These are phyloP conservation scores for Blastobotrys serpentis DNA, from an alignment of 1,139 yeast species.

Conservation along the genomic window DNA sequence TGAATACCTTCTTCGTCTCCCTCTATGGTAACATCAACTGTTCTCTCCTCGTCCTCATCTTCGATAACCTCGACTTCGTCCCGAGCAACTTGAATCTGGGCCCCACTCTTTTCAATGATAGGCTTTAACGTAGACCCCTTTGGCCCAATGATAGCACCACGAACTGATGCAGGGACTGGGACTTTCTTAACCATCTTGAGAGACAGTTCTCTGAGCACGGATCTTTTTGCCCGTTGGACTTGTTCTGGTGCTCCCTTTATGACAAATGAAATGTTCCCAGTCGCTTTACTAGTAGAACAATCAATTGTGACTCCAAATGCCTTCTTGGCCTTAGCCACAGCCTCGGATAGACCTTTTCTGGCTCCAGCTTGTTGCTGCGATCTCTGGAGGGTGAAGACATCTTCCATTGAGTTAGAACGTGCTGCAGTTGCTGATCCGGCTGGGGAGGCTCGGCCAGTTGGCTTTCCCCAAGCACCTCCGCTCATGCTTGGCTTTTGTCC, in stretches of 20 bases:
- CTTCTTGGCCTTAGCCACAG: conserved; percentile 58
- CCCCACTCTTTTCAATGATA: conserved; percentile 68
- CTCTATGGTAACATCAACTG: conserved; percentile 61
- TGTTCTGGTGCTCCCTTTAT: conserved; percentile 72
- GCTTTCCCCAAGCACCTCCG: conserved; percentile 43
- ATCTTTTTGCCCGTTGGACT: conserved; percentile 71
- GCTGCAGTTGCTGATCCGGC: conserved; percentile 22
- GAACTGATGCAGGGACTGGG: conserved; percentile 71
- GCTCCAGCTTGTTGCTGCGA: conserved; percentile 29
- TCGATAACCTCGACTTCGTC: conserved; percentile 29
- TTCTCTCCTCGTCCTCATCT: conserved; percentile 51
- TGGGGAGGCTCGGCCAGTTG: conserved; percentile 18
- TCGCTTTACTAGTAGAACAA: conserved; percentile 74
- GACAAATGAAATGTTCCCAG: conserved; percentile 81
- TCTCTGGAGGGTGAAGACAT: conserved; percentile 30
- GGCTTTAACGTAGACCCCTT: conserved; percentile 83
- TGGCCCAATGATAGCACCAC: conserved; percentile 84
- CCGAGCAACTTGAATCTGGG: conserved; percentile 67
- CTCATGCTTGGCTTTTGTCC: conserved; percentile 21
- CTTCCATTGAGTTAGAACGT: conserved; percentile 28
- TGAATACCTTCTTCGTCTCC: conserved; percentile 83
- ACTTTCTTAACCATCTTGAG: conserved; percentile 57
- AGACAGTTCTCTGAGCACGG: conserved; percentile 72
- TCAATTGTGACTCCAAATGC: conserved; percentile 69
- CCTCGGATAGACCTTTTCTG: conserved; percentile 27